Base-by-base conservation (phyloP, 805 yeast genomes). In the Candida saitoana region DNA sequence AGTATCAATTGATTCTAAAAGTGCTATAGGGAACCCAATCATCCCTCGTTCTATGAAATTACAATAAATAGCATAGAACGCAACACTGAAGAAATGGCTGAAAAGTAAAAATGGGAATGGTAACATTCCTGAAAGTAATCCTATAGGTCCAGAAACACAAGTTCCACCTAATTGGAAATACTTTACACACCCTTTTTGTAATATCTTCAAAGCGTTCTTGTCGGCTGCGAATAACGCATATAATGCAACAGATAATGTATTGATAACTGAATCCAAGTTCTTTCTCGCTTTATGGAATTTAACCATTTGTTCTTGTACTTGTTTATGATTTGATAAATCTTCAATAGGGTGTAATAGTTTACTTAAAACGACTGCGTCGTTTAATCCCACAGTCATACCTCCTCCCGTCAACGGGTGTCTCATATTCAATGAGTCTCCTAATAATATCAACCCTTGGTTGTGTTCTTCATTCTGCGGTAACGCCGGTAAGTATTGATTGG, bases 341-440 rank as follows among this genome's bases (percentile, higher is more conserved):
- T 72, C 73, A 9, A 80, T 76, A 41, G 84, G 77, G 6, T 78
- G 70, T 40, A 93, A 69, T 31, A 86, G 63, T 50, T 76, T 74
- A 15, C 86, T 79, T 36, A 89, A 71, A 25, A 85, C 59, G 0
- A 76, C 84, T 3, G 87, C 86, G 62, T 93, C 99, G 57, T 82
- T 86, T 46, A 93, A 69, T 2, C 96, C 97, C 34, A 93, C 99
- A 18, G 98, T 89, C 99, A 93, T 93, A 47, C 99, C 99, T 49
- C 99, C 99, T 40, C 99, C 99, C 1, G 98, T 93, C 47, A 93
- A 76, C 19, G 99, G 99, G 61, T 93, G 99, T 60, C 99, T 77
- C 97, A 93, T 93, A 62, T 93, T 93, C 52, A 90, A 73, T 2
- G 99, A 87, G 61, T 93, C 99, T 38, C 99, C 99, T 27, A 93